Evolutionary conservation across 495 filamentous ascomycete genomes (phyloP).

Genomic region (Copromyces sp.): DNA sequence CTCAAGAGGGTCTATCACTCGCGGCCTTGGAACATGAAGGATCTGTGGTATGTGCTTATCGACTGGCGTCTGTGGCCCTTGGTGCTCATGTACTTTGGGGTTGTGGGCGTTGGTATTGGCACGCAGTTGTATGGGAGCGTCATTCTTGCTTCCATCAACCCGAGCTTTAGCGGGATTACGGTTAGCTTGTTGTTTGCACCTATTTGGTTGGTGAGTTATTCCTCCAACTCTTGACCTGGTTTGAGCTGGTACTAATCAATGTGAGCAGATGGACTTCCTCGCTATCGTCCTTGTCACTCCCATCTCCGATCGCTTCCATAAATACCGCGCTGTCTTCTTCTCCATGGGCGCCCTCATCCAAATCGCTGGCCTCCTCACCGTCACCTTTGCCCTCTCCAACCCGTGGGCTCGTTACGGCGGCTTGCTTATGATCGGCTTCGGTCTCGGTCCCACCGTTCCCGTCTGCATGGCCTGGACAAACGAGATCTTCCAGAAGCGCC

Average conservation of each 20-base stretch:
- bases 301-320: slow-evolving; percentile 79
- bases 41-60: slow-evolving; percentile 56
- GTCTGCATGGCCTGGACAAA: slow-evolving; percentile 90
- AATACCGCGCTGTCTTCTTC: slow-evolving; percentile 76
- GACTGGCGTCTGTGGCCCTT: slow-evolving; percentile 87
- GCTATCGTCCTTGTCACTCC: slow-evolving; percentile 81
- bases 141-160: slow-evolving; percentile 72
- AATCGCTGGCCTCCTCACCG: slow-evolving; percentile 70
- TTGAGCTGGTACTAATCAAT: background rate
- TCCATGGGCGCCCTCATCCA: slow-evolving; percentile 61
- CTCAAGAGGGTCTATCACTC: slow-evolving; percentile 69
- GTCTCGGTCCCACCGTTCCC: slow-evolving; percentile 82
- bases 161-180: slow-evolving; percentile 57
- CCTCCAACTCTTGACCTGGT: background rate
- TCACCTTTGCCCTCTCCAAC: slow-evolving; percentile 61
- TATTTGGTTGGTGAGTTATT: slow-evolving; percentile 70
- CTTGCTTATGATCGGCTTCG: slow-evolving; percentile 83
- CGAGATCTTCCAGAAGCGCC: slow-evolving; percentile 80
- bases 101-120: slow-evolving; percentile 84
- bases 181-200: slow-evolving; percentile 77
- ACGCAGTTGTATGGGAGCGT: slow-evolving; percentile 78
- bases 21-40: slow-evolving; percentile 55
- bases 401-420: slow-evolving; percentile 83
- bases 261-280: slow-evolving; percentile 62
- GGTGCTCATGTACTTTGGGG: slow-evolving; percentile 86